Evolutionary conservation across 139 green algal species (phyloP).

Genomic region (Chara braunii): DNA sequence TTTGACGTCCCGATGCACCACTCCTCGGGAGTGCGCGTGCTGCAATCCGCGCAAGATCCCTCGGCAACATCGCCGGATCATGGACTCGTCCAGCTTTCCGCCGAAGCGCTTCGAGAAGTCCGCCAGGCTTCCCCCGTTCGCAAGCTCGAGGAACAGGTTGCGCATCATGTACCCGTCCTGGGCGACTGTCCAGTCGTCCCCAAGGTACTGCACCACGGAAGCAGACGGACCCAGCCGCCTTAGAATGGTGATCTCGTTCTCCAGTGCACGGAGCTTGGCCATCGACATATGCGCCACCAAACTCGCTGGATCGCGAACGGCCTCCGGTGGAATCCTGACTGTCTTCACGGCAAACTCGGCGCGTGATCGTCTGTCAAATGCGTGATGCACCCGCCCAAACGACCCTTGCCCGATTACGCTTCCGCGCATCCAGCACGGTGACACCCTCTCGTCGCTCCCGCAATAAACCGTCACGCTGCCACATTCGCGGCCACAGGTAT

Average conservation of each 20-base stretch:
- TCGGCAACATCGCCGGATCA: slow-evolving; percentile 13
- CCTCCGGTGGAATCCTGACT: slow-evolving; percentile 6
- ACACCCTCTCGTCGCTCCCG: too few relatives aligned
- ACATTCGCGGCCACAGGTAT: too few relatives aligned
- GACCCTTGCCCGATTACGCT: slow-evolving; percentile 18
- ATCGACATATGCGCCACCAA: too few relatives aligned
- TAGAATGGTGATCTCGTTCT: slow-evolving; percentile 23
- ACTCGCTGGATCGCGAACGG: too few relatives aligned
- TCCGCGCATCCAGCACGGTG: slow-evolving; percentile 25
- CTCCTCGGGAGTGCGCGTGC: slow-evolving; percentile 40
- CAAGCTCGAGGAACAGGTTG: slow-evolving; percentile 28
- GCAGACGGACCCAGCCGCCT: background rate
- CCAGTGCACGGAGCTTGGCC: slow-evolving; percentile 13
- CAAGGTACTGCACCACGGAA: slow-evolving; percentile 14
- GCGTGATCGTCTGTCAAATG: background rate
- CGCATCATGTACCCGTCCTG: too few relatives aligned
- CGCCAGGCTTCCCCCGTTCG: slow-evolving; percentile 8
- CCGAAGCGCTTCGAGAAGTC: slow-evolving; percentile 17
- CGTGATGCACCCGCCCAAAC: slow-evolving; percentile 26
- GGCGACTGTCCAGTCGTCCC: slow-evolving; percentile 14
- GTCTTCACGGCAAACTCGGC: slow-evolving; percentile 34
- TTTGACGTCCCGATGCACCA: slow-evolving; percentile 54
- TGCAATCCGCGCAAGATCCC: slow-evolving; percentile 33
- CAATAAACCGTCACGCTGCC: too few relatives aligned
- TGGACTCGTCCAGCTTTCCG: background rate